Evolutionary conservation across 345 rosid species (phyloP).

Genomic region (Leavenworthia alabamica): DNA sequence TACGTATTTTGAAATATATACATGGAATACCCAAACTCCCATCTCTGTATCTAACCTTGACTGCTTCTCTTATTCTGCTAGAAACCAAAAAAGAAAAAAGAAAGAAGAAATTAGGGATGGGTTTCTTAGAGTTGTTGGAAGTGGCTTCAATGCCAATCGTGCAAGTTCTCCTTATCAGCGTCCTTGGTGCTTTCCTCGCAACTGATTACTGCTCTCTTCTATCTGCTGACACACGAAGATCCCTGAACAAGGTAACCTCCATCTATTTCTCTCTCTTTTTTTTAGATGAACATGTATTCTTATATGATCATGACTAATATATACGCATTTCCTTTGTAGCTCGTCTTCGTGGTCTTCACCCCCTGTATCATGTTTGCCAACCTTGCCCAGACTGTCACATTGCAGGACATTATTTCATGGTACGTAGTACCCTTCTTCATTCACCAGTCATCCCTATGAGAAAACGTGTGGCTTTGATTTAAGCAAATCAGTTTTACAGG

Average conservation of each 20-base stretch:
- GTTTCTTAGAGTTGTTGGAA: constrained; percentile 78
- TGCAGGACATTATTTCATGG: constrained; percentile 85
- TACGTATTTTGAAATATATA: background rate
- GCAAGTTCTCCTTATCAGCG: constrained; percentile 64
- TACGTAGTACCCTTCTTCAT: constrained; percentile 17
- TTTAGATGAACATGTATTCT: background rate
- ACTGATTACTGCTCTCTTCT: constrained; percentile 66
- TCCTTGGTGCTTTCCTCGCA: constrained; percentile 81
- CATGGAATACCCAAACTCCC: background rate
- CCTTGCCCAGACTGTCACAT: constrained; percentile 77
- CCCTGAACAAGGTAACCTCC: constrained; percentile 64
- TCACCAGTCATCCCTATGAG: background rate
- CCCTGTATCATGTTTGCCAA: constrained; percentile 82
- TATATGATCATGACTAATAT: background rate
- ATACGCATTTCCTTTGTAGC: constrained; percentile 39
- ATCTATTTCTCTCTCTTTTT: background rate
- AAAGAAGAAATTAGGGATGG: constrained; percentile 38
- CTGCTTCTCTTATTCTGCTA: constrained; percentile 17
- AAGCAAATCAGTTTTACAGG: constrained; percentile 35
- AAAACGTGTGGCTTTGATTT: constrained; percentile 1
- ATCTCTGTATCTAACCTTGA: background rate
- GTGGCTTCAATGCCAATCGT: constrained; percentile 84
- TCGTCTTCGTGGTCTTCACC: constrained; percentile 77
- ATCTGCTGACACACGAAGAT: constrained; percentile 50
- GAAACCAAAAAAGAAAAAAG: background rate